Percentiles rank a stretch among this genome's conserved stretches.
These are phyloP conservation scores for Globisporangium nunn DNA, from an alignment of 352 stramenopile species.

Conservation along the genomic window DNA sequence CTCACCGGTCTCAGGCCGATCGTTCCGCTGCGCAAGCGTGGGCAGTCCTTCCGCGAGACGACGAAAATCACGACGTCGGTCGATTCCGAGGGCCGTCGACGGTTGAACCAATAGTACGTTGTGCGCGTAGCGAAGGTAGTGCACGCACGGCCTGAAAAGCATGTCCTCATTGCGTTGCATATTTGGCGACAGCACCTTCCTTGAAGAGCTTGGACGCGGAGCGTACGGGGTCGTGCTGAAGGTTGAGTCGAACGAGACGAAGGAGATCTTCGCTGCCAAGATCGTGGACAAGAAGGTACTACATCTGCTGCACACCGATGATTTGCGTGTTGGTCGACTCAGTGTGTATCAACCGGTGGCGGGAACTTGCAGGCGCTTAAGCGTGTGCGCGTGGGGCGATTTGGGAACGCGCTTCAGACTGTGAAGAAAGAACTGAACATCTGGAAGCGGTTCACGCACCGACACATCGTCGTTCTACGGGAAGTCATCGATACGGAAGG, in stretches of 20 bases:
- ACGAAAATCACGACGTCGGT: slow-evolving; percentile 39
- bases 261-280: slow-evolving; percentile 67
- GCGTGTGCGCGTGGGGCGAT: slow-evolving; percentile 53
- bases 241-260: slow-evolving; percentile 57
- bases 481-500: slow-evolving; percentile 94
- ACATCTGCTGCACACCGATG: too few relatives aligned
- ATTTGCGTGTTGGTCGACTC: not conserved
- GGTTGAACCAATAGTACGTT: slow-evolving; percentile 71
- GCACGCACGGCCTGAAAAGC: not conserved
- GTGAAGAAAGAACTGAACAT: slow-evolving; percentile 94
- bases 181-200: slow-evolving; percentile 40
- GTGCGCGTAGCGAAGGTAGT: not conserved
- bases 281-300: slow-evolving; percentile 63
- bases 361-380: slow-evolving; percentile 28
- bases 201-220: slow-evolving; percentile 61
- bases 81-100: slow-evolving; percentile 41
- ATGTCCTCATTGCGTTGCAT: not conserved
- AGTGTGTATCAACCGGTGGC: not conserved
- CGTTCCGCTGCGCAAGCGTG: slow-evolving; percentile 48
- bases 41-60: slow-evolving; percentile 64
- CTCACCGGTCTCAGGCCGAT: slow-evolving; percentile 50
- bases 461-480: slow-evolving; percentile 90
- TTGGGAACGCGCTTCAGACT: slow-evolving; percentile 67
- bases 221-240: slow-evolving; percentile 72
- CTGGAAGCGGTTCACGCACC: slow-evolving; percentile 95